Conservation (phyloP, 305 asterid species). For the Euphrasia arctica region DNA sequence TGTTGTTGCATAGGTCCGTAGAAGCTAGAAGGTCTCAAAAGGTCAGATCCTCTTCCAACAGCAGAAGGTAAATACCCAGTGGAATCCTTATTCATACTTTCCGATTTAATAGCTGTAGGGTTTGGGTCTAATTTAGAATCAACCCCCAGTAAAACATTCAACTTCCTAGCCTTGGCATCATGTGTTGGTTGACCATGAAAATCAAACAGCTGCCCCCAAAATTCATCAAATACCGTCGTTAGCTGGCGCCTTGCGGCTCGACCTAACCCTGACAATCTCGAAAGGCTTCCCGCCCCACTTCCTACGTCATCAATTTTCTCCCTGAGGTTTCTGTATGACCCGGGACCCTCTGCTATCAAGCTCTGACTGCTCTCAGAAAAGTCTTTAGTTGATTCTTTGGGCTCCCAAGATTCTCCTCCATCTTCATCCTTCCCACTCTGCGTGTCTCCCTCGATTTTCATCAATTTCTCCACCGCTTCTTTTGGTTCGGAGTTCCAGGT, state of each 20-base stretch:
- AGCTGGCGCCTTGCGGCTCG: constrained; percentile 93
- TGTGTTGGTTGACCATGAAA: constrained; percentile 64
- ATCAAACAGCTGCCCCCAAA: constrained; percentile 96
- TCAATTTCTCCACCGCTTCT: constrained; percentile 47
- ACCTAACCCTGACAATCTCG: constrained; percentile 87
- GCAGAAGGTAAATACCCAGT: constrained; percentile 47
- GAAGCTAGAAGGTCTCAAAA: constrained; percentile 43
- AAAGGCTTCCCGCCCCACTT: constrained; percentile 84
- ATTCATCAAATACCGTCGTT: constrained; percentile 65
- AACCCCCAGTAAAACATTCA: constrained; percentile 65
- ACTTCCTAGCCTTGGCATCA: constrained; percentile 71
- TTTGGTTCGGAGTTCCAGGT: constrained; percentile 30
- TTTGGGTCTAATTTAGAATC: constrained; percentile 52
- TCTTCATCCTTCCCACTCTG: constrained; percentile 50
- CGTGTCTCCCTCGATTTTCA: constrained; percentile 39
- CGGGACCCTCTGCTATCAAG: constrained; percentile 65
- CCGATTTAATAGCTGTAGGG: constrained; percentile 53
- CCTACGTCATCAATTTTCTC: constrained; percentile 75
- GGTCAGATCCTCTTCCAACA: constrained; percentile 57
- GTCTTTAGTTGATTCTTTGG: constrained; percentile 50
- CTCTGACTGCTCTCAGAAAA: constrained; percentile 45
- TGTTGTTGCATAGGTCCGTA: constrained; percentile 54
- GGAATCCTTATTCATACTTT: constrained; percentile 45
- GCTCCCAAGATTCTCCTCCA: constrained; percentile 55
- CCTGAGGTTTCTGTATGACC: constrained; percentile 68